Conservation (phyloP, 306 rosid genomes). For the Prunus mira region DNA sequence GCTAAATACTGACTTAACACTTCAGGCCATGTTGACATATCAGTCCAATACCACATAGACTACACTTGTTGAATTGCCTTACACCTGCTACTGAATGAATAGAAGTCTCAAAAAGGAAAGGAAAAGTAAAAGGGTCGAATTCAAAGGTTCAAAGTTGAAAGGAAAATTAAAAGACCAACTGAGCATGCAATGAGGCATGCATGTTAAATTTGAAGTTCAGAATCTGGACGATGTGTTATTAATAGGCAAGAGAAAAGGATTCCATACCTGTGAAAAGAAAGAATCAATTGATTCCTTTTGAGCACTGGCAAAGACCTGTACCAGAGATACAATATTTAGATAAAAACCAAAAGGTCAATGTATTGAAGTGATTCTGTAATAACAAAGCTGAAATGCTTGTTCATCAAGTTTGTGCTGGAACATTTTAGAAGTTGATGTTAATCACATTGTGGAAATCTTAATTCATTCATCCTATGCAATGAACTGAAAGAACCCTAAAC, state of each 20-base stretch:
- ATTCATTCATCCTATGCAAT: neutral
- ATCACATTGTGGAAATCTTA: neutral
- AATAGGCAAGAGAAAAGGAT: constrained; percentile 15
- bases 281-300: constrained; percentile 87
- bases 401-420: neutral
- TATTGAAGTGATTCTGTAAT: constrained; percentile 1
- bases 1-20: constrained; percentile 1
- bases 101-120: neutral
- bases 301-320: constrained; percentile 86
- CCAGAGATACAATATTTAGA: constrained; percentile 22
- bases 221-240: constrained; percentile 6
- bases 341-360: neutral
- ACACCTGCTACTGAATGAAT: neutral
- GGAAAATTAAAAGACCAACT: neutral
- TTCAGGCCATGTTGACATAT: constrained; percentile 1
- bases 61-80: neutral
- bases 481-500: constrained; percentile 5
- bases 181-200: neutral
- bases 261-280: constrained; percentile 86
- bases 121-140: neutral
- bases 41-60: neutral
- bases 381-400: neutral
- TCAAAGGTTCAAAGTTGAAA: neutral
- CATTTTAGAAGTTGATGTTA: neutral
- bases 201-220: constrained; percentile 1